These are phyloP conservation scores for Brasenia schreberi DNA, from an alignment of 164 flowering plant species.

Conservation along the genomic window DNA sequence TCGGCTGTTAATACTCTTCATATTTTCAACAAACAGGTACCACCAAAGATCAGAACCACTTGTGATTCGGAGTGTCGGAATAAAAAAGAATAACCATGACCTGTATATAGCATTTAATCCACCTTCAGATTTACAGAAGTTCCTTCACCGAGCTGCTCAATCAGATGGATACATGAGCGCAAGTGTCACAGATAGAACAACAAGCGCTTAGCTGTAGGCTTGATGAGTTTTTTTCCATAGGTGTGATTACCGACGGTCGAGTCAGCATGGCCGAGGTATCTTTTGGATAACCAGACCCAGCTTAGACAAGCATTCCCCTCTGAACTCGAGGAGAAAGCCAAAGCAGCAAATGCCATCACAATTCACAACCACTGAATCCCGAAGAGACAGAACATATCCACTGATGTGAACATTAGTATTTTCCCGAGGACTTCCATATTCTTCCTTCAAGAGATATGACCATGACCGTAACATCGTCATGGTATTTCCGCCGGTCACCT, in stretches of 20 bases:
- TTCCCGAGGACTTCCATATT: slow-evolving; percentile 97
- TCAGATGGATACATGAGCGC: background rate
- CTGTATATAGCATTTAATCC: background rate
- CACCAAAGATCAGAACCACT: background rate
- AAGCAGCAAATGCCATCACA: background rate
- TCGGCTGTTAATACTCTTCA: too few species aligned
- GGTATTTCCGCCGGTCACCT: slow-evolving; percentile 96
- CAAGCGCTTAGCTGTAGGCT: too few species aligned
- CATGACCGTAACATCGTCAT: slow-evolving; percentile 97
- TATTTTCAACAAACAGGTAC: too few species aligned
- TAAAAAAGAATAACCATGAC: background rate
- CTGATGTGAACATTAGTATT: slow-evolving; percentile 37
- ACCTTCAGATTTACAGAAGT: too few species aligned
- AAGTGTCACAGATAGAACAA: too few species aligned
- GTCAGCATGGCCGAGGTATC: too few species aligned
- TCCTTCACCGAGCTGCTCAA: background rate
- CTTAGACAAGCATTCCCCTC: background rate
- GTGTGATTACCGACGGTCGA: too few species aligned
- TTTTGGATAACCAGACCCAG: too few species aligned
- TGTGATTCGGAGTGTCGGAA: background rate
- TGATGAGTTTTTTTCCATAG: too few species aligned
- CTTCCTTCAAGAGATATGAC: slow-evolving; percentile 95
- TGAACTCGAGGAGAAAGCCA: background rate
- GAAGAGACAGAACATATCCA: background rate
- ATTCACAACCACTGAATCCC: background rate